Evolutionary conservation across 768 basidiomycete species (phyloP), one percentile per base, ranked within the genome.

Genomic region (Astraeus odoratus): DNA sequence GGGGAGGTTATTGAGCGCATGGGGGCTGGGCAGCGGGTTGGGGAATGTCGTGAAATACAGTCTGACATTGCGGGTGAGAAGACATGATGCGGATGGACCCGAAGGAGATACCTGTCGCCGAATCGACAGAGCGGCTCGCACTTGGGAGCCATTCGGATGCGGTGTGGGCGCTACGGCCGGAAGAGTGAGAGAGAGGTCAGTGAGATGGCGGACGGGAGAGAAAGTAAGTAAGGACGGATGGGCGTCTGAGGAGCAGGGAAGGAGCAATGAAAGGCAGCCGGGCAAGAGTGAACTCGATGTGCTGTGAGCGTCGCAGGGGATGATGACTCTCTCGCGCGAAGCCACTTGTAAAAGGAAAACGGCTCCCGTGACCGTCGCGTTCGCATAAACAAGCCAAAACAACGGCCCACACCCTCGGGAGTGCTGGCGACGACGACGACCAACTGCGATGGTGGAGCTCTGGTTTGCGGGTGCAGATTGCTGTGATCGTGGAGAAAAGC

Each of bases 31-130:
- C 3, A 78, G 66, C 15, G 89, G 87, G 55, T 81, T 76, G 19
- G 83, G 80, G 57, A 91, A 92, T n/a, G 86, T 85, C 19, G 90
- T 92, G 63, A 92, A 93, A 70, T 81, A 92, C 34, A 93, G 76
- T 64, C 89, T 87, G 40, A 13, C n/a, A n/a, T n/a, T n/a, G 9
- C 27, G 40, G 35, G 29, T 49, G 29, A 49, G 48, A 13, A 25
- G 45, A 45, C 31, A 16, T 34, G 43, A 49, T 48, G 43, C 25
- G 33, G 33, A 24, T 24, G 48, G 42, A 43, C 29, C 48, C 47
- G 45, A 34, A 47, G 43, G 50, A 58, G 68, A 44, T 54, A 81
- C 87, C 87, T 84, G 56, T 88, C 86, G 56, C 76, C 75, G 60
- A 90, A 90, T 49, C 79, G 76, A 66, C 84, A 84, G 42, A 90